A percentile compares a stretch with the other conserved stretches of the same genome.
phyloP scores from a whole-genome alignment of 495 filamentous ascomycete genomes.

The Parachaetomium inaequale region DNA sequence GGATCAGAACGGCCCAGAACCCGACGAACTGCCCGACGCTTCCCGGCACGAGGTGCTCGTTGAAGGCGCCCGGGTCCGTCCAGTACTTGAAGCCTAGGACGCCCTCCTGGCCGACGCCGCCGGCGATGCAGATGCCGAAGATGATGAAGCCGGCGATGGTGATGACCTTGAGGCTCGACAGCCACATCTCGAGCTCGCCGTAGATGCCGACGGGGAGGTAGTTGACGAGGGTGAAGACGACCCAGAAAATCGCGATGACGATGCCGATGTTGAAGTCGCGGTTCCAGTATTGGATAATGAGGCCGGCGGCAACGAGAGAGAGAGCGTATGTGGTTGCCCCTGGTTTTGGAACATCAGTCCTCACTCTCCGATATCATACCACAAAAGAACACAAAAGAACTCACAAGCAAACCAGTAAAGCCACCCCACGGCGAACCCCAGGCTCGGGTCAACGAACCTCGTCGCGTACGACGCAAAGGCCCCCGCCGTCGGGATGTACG shows the following conservation, averaged over 20 bases:
- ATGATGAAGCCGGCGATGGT: constrained; percentile 68
- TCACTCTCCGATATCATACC: neutral
- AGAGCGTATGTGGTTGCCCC: constrained; percentile 63
- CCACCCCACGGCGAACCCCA: constrained; percentile 81
- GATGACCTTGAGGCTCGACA: constrained; percentile 71
- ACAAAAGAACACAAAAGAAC: neutral
- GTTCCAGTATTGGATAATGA: constrained; percentile 76
- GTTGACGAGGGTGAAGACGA: constrained; percentile 62
- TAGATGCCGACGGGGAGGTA: constrained; percentile 64
- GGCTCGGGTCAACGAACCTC: constrained; percentile 65
- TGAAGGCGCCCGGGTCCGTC: constrained; percentile 66
- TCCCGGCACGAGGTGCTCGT: constrained; percentile 46
- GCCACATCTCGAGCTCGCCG: constrained; percentile 72
- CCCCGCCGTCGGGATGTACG: constrained; percentile 70
- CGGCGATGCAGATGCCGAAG: constrained; percentile 62
- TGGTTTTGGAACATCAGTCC: constrained; percentile 11
- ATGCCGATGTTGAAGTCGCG: constrained; percentile 53
- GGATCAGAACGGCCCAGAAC: constrained; percentile 47
- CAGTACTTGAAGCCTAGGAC: constrained; percentile 70
- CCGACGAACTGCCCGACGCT: constrained; percentile 45
- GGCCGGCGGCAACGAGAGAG: constrained; percentile 69
- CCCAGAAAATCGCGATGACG: constrained; percentile 74
- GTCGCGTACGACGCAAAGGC: constrained; percentile 72
- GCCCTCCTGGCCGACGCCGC: constrained; percentile 62
- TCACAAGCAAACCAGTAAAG: constrained; percentile 49